phyloP scores from a whole-genome alignment of 306 rosid genomes.

The Geum urbanum region DNA sequence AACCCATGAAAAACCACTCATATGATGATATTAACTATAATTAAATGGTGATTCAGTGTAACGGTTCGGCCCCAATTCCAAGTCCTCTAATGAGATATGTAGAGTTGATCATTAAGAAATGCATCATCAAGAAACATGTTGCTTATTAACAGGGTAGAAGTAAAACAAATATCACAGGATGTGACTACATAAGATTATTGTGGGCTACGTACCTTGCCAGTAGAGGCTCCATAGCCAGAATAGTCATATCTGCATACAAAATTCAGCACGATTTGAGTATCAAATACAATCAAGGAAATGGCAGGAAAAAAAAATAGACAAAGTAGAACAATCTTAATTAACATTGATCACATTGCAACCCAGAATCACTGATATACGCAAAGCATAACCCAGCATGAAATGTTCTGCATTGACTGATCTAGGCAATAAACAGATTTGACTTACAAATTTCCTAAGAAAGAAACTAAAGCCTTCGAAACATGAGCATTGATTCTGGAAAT shows the following conservation, averaged over 20 bases:
- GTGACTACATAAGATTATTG: constrained; percentile 17
- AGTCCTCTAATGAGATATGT: background rate
- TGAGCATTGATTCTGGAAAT: constrained; percentile 5
- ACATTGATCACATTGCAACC: constrained; percentile 6
- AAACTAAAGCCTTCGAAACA: background rate
- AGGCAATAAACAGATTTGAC: background rate
- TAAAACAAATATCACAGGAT: constrained; percentile 4
- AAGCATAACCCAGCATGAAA: background rate
- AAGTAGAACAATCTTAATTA: background rate
- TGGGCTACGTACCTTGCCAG: constrained; percentile 68
- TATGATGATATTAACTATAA: background rate
- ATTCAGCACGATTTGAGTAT: constrained; percentile 22
- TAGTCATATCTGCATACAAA: constrained; percentile 82
- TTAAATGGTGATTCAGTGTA: background rate
- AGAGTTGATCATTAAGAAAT: background rate
- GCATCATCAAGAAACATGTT: background rate
- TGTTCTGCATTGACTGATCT: background rate
- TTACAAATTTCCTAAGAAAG: background rate
- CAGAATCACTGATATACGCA: background rate
- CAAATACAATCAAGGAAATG: constrained; percentile 13
- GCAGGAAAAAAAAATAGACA: background rate
- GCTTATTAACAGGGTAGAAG: background rate
- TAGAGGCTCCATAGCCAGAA: constrained; percentile 98
- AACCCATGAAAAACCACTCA: background rate
- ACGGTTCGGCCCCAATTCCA: background rate